These are phyloP conservation scores for Orbilia brochopaga DNA, from an alignment of 2,329 filamentous ascomycete genomes.

Conservation along the genomic window DNA sequence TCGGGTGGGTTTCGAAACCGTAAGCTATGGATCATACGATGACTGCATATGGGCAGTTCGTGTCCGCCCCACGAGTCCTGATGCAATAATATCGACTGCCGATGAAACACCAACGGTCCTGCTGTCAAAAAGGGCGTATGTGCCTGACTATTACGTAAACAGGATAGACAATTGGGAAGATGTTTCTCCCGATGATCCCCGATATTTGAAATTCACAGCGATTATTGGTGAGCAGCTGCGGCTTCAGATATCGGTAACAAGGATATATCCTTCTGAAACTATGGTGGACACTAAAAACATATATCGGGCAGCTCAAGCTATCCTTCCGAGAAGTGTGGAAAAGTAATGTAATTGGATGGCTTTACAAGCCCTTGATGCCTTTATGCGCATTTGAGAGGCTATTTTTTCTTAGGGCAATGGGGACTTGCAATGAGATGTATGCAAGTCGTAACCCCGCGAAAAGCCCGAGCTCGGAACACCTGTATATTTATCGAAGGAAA, in stretches of 20 bases:
- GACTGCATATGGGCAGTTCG: slow-evolving; percentile 86
- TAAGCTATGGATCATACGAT: slow-evolving; percentile 74
- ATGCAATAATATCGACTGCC: slow-evolving; percentile 60
- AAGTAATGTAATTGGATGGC: too few species aligned
- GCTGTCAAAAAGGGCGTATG: slow-evolving; percentile 21
- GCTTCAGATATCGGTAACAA: slow-evolving; percentile 31
- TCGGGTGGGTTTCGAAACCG: slow-evolving; percentile 83
- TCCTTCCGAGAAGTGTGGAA: too few species aligned
- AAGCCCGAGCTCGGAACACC: too few species aligned
- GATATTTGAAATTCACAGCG: slow-evolving; percentile 31
- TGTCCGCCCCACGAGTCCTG: slow-evolving; percentile 73
- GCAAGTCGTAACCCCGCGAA: too few species aligned
- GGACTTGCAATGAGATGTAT: too few species aligned
- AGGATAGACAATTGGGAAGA: slow-evolving; percentile 37
- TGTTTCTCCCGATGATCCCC: slow-evolving; percentile 10
- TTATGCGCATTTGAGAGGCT: too few species aligned
- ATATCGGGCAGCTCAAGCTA: too few species aligned
- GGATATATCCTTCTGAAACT: background rate
- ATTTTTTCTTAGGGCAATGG: too few species aligned
- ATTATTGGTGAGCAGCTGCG: slow-evolving; percentile 41
- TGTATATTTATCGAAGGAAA: background rate
- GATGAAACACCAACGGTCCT: slow-evolving; percentile 21
- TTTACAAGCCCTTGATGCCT: too few species aligned
- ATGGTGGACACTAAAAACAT: background rate
- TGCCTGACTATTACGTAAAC: slow-evolving; percentile 2